Percentiles rank a stretch among this genome's conserved stretches.
Conservation (phyloP, 1,284 basidiomycete genomes). For the Ganoderma meredithae region DNA sequence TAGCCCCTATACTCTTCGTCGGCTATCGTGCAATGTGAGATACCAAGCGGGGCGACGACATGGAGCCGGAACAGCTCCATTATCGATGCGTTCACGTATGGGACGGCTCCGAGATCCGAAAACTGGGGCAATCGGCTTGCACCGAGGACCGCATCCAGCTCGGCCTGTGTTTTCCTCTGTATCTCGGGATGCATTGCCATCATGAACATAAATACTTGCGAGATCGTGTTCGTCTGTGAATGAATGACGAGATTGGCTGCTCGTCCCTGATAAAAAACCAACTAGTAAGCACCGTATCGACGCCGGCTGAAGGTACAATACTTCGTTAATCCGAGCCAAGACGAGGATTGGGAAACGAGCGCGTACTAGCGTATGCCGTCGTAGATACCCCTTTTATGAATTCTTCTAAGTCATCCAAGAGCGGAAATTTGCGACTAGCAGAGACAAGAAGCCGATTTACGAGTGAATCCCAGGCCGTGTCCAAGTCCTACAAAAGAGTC, state of each 20-base stretch:
- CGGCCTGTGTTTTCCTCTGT: neutral
- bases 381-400: neutral
- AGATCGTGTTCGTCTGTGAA: neutral
- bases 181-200: neutral
- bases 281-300: neutral
- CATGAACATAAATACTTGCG: neutral
- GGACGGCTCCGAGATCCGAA: neutral
- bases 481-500: neutral
- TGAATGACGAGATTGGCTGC: neutral
- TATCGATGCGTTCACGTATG: neutral
- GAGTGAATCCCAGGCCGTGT: neutral
- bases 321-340: neutral
- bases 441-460: neutral
- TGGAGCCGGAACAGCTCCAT: neutral
- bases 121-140: neutral
- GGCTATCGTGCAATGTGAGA: neutral
- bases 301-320: neutral
- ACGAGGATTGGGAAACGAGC: neutral
- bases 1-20: neutral
- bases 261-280: neutral
- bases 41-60: neutral
- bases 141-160: slow-evolving; percentile 2
- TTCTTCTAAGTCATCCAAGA: neutral
- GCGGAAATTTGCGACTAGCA: neutral
- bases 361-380: neutral